Evolutionary conservation across 257 asterid genomes (phyloP), one percentile per base, ranked within the genome.

Genomic region (Solanum gracilifrons): DNA sequence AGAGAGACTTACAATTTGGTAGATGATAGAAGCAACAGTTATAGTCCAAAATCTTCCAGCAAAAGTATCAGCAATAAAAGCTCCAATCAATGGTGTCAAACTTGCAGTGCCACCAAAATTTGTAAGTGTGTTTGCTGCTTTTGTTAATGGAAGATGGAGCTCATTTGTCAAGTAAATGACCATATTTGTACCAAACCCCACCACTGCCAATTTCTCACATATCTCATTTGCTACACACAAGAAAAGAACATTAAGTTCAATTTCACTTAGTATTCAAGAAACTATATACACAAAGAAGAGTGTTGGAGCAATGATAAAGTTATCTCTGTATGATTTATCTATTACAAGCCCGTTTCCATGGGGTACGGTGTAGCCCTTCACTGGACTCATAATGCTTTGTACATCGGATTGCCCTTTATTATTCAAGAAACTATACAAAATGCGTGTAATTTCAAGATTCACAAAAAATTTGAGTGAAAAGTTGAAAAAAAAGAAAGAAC

Each of bases 41-140:
- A 96, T 94, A 86, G 98, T 95, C 98, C 98, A 94, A 89, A 96
- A 96, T 51, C 97, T 93, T 82, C 99, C 99, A 1, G 96, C 98
- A 85, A 94, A 94, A 13, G 99, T 86, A 55, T 96, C 99, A 71
- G 99, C 98, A 0, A 93, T 4, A 71, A 96, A 95, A 2, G 98
- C 98, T 9, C 99, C 99, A 58, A 96, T 86, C 77, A 96, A 87
- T 4, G 98, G 98, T 3, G 98, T 96, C 88, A 95, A 89, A 90
- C 98, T 95, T 32, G 98, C 91, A 36, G 98, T 95, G 20, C 99
- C 99, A 58, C 95, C 91, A 77, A 96, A 96, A 89, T 94, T 96
- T 18, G 99, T 95, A 36, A 95, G 93, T 2, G 99, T 96, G 85
- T 96, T 95, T 46, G 99, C 99, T 9, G 98, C 99, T 87, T 96